These are phyloP conservation scores for Leccinum olivaceoglutinosum DNA, from an alignment of 1,284 basidiomycete genomes.

Conservation along the genomic window DNA sequence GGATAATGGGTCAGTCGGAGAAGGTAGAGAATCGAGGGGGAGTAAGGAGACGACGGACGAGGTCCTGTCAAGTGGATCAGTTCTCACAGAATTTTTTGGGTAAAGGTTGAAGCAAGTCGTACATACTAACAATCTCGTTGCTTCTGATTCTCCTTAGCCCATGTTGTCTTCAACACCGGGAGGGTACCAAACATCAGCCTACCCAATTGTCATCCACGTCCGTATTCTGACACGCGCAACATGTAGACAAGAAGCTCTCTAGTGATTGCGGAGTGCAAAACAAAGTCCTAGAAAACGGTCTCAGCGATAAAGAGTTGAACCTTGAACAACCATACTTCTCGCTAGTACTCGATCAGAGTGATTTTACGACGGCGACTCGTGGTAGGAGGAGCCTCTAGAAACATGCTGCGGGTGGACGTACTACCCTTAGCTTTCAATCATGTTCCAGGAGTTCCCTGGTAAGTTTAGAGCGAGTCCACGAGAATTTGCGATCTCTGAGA, in stretches of 20 bases:
- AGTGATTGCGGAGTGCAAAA: too few species aligned
- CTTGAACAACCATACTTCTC: too few species aligned
- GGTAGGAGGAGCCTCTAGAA: too few species aligned
- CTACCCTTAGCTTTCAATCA: too few species aligned
- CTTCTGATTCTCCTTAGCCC: slow-evolving; percentile 52
- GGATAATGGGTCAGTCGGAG: slow-evolving; percentile 39
- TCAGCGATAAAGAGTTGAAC: too few species aligned
- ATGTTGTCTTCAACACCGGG: slow-evolving; percentile 49
- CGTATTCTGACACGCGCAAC: not conserved
- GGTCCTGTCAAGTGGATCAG: slow-evolving; percentile 41
- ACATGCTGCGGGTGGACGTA: too few species aligned
- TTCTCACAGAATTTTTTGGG: not conserved
- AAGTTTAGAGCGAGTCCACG: too few species aligned
- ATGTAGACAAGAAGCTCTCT: slow-evolving; percentile 21
- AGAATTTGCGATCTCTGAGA: too few species aligned
- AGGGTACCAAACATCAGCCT: slow-evolving; percentile 63
- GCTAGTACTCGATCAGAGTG: too few species aligned
- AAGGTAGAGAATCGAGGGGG: slow-evolving; percentile 46
- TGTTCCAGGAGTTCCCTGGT: too few species aligned
- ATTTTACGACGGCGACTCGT: too few species aligned
- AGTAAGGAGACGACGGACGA: slow-evolving; percentile 55
- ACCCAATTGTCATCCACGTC: slow-evolving; percentile 1
- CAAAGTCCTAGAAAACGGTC: too few species aligned
- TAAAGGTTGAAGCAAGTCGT: slow-evolving; percentile 20
- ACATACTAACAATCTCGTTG: slow-evolving; percentile 72